These are phyloP conservation scores for Naegleria fowleri DNA, from an alignment of 208 protist genomes.

Conservation along the genomic window DNA sequence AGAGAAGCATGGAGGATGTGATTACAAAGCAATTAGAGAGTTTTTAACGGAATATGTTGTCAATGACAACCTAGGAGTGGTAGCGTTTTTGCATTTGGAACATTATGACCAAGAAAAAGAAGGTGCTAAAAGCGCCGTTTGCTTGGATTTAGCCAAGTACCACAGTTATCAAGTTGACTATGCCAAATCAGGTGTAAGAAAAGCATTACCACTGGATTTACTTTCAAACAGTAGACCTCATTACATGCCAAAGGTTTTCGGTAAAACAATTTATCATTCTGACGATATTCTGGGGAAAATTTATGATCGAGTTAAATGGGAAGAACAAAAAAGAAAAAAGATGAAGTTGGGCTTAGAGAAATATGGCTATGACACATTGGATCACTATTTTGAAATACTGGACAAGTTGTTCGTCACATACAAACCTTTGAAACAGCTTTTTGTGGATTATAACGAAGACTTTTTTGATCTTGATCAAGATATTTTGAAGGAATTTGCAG, in stretches of 20 bases:
- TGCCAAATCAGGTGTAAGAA: not conserved
- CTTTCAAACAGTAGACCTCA: not conserved
- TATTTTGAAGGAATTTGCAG: not conserved
- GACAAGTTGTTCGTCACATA: not conserved
- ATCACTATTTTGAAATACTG: not conserved
- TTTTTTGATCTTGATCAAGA: not conserved
- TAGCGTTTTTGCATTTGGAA: not conserved
- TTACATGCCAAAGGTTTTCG: not conserved
- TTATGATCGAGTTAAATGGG: not conserved
- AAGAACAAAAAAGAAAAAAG: not conserved
- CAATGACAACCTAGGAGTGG: not conserved
- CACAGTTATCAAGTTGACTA: not conserved
- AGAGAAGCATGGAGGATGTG: not conserved
- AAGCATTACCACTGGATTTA: not conserved
- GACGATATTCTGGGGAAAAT: not conserved
- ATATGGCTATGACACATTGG: not conserved
- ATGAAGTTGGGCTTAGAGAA: not conserved
- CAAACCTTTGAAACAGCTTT: not conserved
- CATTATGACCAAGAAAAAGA: not conserved
- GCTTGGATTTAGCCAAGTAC: not conserved
- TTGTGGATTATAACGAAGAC: not conserved
- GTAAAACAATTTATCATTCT: not conserved
- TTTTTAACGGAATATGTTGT: not conserved
- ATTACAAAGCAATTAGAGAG: not conserved
- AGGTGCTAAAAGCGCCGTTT: not conserved